Percentiles rank a stretch among this genome's conserved stretches.
These are phyloP conservation scores for Mikania micrantha DNA, from an alignment of 129 eudicot species.

Conservation along the genomic window DNA sequence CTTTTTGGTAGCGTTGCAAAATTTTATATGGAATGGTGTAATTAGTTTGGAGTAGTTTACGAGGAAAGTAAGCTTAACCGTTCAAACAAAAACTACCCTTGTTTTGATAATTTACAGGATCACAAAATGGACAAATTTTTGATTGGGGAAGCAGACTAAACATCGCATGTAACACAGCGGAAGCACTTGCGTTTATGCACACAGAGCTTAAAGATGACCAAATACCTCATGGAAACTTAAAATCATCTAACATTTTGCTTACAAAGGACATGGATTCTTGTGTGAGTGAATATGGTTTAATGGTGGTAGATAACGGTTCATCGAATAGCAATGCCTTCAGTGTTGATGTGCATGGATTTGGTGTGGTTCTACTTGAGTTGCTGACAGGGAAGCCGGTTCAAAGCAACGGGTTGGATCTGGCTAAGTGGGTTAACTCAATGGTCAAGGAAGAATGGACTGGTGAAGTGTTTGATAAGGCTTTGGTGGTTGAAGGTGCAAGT, in stretches of 20 bases:
- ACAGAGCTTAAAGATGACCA: slow-evolving; percentile 42
- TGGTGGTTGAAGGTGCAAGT: slow-evolving; percentile 51
- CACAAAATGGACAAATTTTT: slow-evolving; percentile 44
- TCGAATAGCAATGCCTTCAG: slow-evolving; percentile 24
- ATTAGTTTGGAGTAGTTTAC: no score
- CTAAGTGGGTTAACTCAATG: slow-evolving; percentile 67
- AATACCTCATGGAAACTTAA: slow-evolving; percentile 74
- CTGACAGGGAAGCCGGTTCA: slow-evolving; percentile 61
- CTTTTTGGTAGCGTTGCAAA: not conserved
- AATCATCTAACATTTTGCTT: slow-evolving; percentile 66
- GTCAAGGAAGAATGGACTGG: slow-evolving; percentile 77
- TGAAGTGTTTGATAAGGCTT: slow-evolving; percentile 57
- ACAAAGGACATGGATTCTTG: slow-evolving; percentile 43
- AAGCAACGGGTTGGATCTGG: slow-evolving; percentile 50
- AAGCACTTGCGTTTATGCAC: slow-evolving; percentile 65
- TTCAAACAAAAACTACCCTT: not conserved
- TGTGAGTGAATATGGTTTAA: slow-evolving; percentile 76
- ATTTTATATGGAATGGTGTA: no score
- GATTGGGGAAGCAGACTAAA: slow-evolving; percentile 66
- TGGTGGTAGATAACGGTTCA: slow-evolving; percentile 33
- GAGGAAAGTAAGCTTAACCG: no score
- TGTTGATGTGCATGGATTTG: slow-evolving; percentile 49
- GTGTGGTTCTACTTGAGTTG: slow-evolving; percentile 61
- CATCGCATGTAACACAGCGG: slow-evolving; percentile 41
- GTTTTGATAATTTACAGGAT: slow-evolving; percentile 34